Percentiles rank a stretch among this genome's conserved stretches.
Conservation (phyloP, 192 early-diverging fungal species). For the Backusella mclennaniae region DNA sequence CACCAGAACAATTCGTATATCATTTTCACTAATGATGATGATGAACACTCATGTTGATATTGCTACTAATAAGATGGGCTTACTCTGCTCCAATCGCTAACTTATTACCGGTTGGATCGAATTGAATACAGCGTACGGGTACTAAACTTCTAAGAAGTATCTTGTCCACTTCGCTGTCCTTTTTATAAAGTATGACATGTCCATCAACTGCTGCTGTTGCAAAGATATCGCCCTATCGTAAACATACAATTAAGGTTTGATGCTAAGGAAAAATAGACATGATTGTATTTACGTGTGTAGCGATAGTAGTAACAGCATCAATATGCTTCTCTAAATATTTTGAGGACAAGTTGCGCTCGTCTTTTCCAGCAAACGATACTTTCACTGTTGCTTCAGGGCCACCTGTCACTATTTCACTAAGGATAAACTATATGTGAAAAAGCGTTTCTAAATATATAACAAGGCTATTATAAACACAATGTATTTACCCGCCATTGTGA, state of each 20-base stretch:
- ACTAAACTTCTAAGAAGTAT: conserved; percentile 27
- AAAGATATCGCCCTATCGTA: conserved; percentile 7
- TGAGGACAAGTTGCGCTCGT: background rate
- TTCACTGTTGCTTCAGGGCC: background rate
- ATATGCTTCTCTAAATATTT: background rate
- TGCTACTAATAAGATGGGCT: background rate
- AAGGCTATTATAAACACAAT: background rate
- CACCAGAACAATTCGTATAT: conserved; percentile 25
- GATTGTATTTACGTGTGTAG: background rate
- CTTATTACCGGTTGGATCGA: conserved; percentile 22
- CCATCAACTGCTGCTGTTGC: conserved; percentile 30
- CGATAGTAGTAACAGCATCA: background rate
- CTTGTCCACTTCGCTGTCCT: conserved; percentile 18
- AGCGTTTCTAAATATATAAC: background rate
- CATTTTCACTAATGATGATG: conserved; percentile 25
- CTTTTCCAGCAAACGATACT: background rate
- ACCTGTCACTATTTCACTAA: conserved; percentile 5
- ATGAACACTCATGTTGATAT: background rate
- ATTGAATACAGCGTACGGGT: conserved; percentile 26
- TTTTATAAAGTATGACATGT: conserved; percentile 21
- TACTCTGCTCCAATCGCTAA: conserved; percentile 40
- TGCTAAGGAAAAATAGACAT: background rate
- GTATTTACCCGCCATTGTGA: background rate
- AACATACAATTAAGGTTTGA: background rate
- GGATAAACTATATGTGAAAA: background rate